These are phyloP conservation scores for Nicotiana noctiflora DNA, from an alignment of 257 asterid species.

Conservation along the genomic window DNA sequence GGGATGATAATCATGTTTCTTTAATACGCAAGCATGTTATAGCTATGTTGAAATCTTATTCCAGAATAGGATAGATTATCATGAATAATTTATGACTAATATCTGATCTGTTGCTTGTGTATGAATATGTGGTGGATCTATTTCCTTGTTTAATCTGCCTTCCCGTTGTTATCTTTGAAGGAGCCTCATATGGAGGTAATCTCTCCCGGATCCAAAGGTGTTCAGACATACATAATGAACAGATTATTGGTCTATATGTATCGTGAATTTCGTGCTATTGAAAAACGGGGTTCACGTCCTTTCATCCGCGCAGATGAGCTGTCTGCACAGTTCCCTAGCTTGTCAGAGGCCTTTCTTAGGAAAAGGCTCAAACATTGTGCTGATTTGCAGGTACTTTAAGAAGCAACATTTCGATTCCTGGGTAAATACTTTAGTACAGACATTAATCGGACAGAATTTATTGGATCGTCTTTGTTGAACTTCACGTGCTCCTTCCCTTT, in stretches of 20 bases:
- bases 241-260: constrained; percentile 82
- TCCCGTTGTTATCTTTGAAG: constrained; percentile 29
- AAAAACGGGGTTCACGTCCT: constrained; percentile 80
- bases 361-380: constrained; percentile 85
- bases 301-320: constrained; percentile 74
- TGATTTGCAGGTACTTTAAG: constrained; percentile 62
- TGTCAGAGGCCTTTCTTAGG: constrained; percentile 72
- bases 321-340: constrained; percentile 69
- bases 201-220: constrained; percentile 86
- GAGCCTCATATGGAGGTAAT: constrained; percentile 96
- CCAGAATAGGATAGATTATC: neutral
- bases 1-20: neutral
- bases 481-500: neutral
- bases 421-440: neutral
- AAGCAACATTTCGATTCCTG: neutral
- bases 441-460: neutral
- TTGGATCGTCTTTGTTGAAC: neutral
- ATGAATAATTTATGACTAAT: neutral
- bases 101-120: neutral
- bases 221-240: constrained; percentile 80
- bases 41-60: neutral
- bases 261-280: constrained; percentile 79
- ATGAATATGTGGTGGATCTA: constrained; percentile 3
- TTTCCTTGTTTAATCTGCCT: constrained; percentile 19
- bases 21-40: neutral